Conservation (phyloP, 163 green algal genomes). For the Smithsoniella earleae region DNA sequence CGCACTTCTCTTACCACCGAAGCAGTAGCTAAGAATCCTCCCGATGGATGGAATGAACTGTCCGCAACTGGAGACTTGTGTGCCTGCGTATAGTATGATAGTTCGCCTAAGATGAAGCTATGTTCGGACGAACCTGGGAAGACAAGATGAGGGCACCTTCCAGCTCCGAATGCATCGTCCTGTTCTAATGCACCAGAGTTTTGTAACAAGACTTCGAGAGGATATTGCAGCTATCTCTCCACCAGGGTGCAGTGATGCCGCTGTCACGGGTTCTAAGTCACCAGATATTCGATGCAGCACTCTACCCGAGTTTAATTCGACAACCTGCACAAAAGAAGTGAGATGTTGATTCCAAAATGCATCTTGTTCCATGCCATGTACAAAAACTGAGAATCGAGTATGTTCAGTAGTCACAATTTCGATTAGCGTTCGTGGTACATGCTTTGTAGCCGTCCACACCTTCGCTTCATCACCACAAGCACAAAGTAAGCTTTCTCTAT, state of each 20-base stretch:
- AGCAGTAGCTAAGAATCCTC: slow-evolving; percentile 63
- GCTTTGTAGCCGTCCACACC: no score
- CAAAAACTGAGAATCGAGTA: not conserved
- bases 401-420: no score
- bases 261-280: slow-evolving; percentile 80
- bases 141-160: slow-evolving; percentile 40
- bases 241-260: slow-evolving; percentile 64
- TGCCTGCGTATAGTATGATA: slow-evolving; percentile 33
- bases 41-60: slow-evolving; percentile 61
- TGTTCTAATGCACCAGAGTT: slow-evolving; percentile 57
- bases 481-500: not conserved
- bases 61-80: slow-evolving; percentile 67
- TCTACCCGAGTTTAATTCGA: not conserved
- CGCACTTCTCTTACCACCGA: slow-evolving; percentile 61
- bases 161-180: slow-evolving; percentile 49
- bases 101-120: not conserved
- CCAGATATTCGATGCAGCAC: not conserved
- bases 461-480: slow-evolving; percentile 10
- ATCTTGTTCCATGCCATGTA: no score
- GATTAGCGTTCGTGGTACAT: no score
- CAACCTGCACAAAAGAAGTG: not conserved
- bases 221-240: slow-evolving; percentile 56
- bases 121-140: not conserved
- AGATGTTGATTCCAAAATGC: no score
- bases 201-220: slow-evolving; percentile 64